Percentiles rank a stretch among this genome's conserved stretches.
Conservation (phyloP, 331 rosid species). For the Ulmus americana region DNA sequence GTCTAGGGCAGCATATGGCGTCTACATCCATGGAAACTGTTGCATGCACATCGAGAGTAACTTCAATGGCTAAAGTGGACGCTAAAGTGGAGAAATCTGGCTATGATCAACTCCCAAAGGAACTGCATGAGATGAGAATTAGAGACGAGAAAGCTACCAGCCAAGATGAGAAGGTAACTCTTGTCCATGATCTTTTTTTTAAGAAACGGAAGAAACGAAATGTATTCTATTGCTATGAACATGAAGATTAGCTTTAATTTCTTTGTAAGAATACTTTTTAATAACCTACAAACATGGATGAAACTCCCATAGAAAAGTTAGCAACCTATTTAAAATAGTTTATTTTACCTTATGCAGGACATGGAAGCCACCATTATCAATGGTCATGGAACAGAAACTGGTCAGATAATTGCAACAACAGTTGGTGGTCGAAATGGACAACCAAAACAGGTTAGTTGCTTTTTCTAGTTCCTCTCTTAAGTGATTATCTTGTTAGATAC, state of each 20-base stretch:
- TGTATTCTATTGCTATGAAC: background rate
- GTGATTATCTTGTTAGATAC: too few relatives aligned
- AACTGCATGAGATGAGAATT: slow-evolving; percentile 65
- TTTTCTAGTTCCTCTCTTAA: too few relatives aligned
- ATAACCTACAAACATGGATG: background rate
- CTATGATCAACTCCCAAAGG: slow-evolving; percentile 62
- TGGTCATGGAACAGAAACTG: slow-evolving; percentile 78
- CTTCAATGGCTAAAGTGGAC: slow-evolving; percentile 36
- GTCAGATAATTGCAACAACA: slow-evolving; percentile 70
- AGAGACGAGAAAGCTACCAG: slow-evolving; percentile 50
- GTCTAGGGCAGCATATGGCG: slow-evolving; percentile 29
- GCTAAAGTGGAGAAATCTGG: slow-evolving; percentile 40
- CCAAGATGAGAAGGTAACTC: slow-evolving; percentile 54
- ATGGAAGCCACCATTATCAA: slow-evolving; percentile 50
- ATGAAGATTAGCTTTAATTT: too few relatives aligned
- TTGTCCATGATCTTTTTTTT: background rate
- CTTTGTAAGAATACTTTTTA: too few relatives aligned
- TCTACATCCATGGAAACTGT: slow-evolving; percentile 35
- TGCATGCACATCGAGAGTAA: slow-evolving; percentile 40
- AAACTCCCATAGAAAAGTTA: background rate
- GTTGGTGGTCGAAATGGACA: slow-evolving; percentile 72
- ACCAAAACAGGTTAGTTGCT: slow-evolving; percentile 59
- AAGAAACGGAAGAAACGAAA: background rate
- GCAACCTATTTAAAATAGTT: background rate
- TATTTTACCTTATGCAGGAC: slow-evolving; percentile 42